phyloP scores from a whole-genome alignment of 305 asterid species.

The Withania somnifera region DNA sequence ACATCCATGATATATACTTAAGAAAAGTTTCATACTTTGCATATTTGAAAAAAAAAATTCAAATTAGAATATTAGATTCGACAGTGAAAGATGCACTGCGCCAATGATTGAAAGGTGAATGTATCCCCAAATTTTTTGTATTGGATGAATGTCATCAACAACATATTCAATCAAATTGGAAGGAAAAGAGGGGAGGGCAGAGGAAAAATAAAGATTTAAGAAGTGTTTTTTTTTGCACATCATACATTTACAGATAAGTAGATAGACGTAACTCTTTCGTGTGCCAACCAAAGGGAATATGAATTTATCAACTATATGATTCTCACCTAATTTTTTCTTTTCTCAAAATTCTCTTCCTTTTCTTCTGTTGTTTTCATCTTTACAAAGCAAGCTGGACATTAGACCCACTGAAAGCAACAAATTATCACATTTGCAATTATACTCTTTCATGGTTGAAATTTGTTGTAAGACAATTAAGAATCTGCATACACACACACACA shows the following conservation, averaged over 20 bases:
- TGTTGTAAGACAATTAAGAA: neutral
- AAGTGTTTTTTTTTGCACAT: neutral
- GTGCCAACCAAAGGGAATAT: constrained; percentile 8
- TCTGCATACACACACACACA: neutral
- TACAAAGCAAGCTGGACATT: neutral
- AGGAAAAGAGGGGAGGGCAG: too few species aligned
- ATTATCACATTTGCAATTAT: neutral
- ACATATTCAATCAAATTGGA: neutral
- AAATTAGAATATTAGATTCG: neutral
- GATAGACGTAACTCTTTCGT: constrained; percentile 11
- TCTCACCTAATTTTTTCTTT: neutral
- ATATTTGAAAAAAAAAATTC: neutral
- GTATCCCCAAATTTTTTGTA: neutral
- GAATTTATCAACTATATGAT: neutral
- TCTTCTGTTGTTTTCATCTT: constrained; percentile 1
- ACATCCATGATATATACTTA: neutral
- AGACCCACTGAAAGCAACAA: neutral
- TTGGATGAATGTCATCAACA: neutral
- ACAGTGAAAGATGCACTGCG: neutral
- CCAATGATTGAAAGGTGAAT: neutral
- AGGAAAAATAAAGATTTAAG: neutral
- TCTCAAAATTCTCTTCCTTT: neutral
- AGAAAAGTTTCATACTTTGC: neutral
- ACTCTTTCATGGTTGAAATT: too few species aligned
- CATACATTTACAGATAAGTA: constrained; percentile 4